Percentiles rank a stretch among this genome's conserved stretches.
Conservation (phyloP, 2,329 filamentous ascomycete genomes). For the Tolypocladium inflatum region DNA sequence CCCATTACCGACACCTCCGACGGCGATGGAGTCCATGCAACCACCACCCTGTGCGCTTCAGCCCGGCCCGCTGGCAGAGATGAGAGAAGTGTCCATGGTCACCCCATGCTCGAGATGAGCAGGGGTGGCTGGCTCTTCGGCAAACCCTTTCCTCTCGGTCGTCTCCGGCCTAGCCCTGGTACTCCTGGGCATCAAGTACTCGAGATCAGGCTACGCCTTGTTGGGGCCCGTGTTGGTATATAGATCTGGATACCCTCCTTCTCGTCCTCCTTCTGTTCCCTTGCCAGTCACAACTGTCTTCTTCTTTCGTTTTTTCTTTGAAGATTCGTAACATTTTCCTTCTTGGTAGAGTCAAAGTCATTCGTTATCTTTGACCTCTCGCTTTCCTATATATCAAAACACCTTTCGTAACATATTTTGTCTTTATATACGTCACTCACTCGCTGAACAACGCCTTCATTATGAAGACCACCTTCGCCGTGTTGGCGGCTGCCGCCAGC, state of each 20-base stretch:
- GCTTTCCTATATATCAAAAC: conserved; percentile 16
- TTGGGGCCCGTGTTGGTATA: neutral
- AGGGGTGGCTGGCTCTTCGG: neutral
- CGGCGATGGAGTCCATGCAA: neutral
- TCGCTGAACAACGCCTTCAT: conserved; percentile 13
- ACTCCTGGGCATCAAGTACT: neutral
- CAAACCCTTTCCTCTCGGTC: neutral
- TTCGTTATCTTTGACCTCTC: conserved; percentile 1
- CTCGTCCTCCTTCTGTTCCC: neutral
- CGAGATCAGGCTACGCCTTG: no score
- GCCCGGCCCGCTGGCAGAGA: neutral
- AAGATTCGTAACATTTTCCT: neutral
- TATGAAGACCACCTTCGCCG: conserved; percentile 42
- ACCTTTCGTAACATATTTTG: neutral
- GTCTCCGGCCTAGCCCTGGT: neutral
- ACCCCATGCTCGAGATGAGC: neutral
- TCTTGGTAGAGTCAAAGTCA: neutral
- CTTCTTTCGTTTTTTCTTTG: neutral
- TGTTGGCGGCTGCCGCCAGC: conserved; percentile 42
- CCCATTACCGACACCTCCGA: neutral
- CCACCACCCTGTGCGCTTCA: neutral
- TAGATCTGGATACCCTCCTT: neutral
- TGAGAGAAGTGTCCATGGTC: neutral
- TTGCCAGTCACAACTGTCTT: neutral
- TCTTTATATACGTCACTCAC: conserved; percentile 10